These are phyloP conservation scores for Nepenthes mirabilis DNA, from an alignment of 148 eudicot species.

Conservation along the genomic window DNA sequence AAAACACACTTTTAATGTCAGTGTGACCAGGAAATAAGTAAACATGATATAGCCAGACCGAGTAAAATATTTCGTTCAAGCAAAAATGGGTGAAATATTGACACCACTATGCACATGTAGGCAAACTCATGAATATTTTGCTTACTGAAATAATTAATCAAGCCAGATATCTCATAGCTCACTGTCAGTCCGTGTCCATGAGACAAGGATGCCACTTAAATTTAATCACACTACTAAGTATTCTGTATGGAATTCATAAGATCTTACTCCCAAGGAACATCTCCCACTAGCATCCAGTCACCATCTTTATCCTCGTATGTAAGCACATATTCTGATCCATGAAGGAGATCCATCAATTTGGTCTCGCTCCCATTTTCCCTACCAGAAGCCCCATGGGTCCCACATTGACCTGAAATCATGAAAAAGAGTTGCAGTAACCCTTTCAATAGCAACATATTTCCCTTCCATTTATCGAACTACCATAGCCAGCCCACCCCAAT, in stretches of 20 bases:
- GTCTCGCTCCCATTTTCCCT: constrained; percentile 45
- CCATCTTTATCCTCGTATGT: constrained; percentile 80
- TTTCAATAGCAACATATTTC: not conserved
- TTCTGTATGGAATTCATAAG: not conserved
- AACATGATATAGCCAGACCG: no score
- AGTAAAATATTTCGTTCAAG: no score
- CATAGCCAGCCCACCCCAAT: not conserved
- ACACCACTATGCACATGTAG: no score
- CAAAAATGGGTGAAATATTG: no score
- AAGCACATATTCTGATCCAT: constrained; percentile 76
- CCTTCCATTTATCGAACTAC: not conserved
- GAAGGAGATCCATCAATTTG: constrained; percentile 66
- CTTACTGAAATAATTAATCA: no score
- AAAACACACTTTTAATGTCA: no score
- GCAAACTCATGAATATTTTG: no score
- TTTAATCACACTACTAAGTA: no score
- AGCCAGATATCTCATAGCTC: no score
- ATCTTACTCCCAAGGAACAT: constrained; percentile 58
- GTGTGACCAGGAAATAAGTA: no score
- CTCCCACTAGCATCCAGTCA: constrained; percentile 74
- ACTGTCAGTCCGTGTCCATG: no score
- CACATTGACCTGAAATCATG: constrained; percentile 34
- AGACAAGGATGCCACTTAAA: no score
- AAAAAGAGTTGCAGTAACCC: constrained; percentile 3
- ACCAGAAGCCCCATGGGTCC: constrained; percentile 22